Evolutionary conservation across 2,329 filamentous ascomycete genomes (phyloP).

Genomic region (Dothidotthia symphoricarpi): DNA sequence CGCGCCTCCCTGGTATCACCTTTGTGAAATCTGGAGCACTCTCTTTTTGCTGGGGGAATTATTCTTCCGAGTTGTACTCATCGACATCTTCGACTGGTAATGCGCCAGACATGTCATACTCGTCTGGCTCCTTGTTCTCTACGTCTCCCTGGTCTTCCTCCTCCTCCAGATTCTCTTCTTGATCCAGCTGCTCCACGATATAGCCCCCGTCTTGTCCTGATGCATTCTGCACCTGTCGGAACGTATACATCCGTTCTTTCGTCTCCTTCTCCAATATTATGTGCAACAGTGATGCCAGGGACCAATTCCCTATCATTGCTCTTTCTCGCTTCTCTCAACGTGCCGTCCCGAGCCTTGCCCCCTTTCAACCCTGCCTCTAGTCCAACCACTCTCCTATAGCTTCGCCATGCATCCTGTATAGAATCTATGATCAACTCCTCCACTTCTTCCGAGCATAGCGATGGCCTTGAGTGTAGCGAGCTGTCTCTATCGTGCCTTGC

Average conservation of each 20-base stretch:
- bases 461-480: slow-evolving; percentile 11
- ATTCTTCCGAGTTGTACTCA: neutral
- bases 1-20: neutral
- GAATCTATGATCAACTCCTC: too few relatives aligned
- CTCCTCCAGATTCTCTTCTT: too few relatives aligned
- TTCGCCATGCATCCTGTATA: too few relatives aligned
- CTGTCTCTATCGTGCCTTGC: slow-evolving; percentile 9
- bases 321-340: too few relatives aligned
- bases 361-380: slow-evolving; percentile 2
- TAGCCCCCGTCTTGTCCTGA: neutral
- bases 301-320: neutral
- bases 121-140: neutral
- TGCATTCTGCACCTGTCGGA: too few relatives aligned
- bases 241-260: neutral
- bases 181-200: neutral
- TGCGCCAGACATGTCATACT: slow-evolving; percentile 1
- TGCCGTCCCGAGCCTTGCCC: too few relatives aligned
- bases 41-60: neutral
- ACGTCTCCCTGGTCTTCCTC: neutral
- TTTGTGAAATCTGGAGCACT: neutral
- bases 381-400: neutral
- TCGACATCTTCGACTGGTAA: neutral
- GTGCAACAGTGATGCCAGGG: neutral
- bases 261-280: neutral
- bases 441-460: slow-evolving; percentile 18